Conservation (phyloP, 257 asterid genomes). For the Nemophila menziesii region DNA sequence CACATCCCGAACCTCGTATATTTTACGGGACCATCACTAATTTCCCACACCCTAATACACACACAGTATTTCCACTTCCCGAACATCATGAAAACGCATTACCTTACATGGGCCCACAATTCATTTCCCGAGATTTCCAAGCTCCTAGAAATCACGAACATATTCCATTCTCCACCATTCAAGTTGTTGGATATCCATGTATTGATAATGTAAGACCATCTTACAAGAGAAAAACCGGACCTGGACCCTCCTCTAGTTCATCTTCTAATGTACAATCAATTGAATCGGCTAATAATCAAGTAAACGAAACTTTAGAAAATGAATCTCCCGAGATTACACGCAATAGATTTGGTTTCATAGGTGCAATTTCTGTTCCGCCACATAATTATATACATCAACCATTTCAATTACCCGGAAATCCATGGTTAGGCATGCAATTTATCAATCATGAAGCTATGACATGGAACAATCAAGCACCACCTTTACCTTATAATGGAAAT, state of each 20-base stretch:
- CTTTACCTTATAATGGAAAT: conserved; percentile 25
- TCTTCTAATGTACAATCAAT: conserved; percentile 25
- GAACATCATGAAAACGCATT: conserved; percentile 45
- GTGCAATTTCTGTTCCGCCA: conserved; percentile 30
- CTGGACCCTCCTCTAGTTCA: conserved; percentile 55
- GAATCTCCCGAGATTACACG: conserved; percentile 31
- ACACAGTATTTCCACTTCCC: conserved; percentile 30
- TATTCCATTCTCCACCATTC: conserved; percentile 24
- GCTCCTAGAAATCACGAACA: conserved; percentile 36
- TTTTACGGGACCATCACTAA: conserved; percentile 36
- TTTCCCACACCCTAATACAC: conserved; percentile 40
- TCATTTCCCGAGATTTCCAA: conserved; percentile 41
- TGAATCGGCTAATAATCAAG: conserved; percentile 22
- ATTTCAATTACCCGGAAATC: conserved; percentile 43
- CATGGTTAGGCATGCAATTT: conserved; percentile 52
- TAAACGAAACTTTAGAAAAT: conserved; percentile 28
- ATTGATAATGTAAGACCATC: conserved; percentile 36
- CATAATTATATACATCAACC: conserved; percentile 41
- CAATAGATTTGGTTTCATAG: conserved; percentile 30
- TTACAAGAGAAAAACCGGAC: conserved; percentile 51
- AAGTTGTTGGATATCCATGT: conserved; percentile 22
- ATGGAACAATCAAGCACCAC: conserved; percentile 60
- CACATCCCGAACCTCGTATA: conserved; percentile 46
- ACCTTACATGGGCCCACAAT: conserved; percentile 38
- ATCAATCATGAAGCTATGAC: conserved; percentile 27